A percentile compares a stretch with the other conserved stretches of the same genome.
These are phyloP conservation scores for Sclerotinia nivalis DNA, from an alignment of 2,329 filamentous ascomycete species.

Conservation along the genomic window DNA sequence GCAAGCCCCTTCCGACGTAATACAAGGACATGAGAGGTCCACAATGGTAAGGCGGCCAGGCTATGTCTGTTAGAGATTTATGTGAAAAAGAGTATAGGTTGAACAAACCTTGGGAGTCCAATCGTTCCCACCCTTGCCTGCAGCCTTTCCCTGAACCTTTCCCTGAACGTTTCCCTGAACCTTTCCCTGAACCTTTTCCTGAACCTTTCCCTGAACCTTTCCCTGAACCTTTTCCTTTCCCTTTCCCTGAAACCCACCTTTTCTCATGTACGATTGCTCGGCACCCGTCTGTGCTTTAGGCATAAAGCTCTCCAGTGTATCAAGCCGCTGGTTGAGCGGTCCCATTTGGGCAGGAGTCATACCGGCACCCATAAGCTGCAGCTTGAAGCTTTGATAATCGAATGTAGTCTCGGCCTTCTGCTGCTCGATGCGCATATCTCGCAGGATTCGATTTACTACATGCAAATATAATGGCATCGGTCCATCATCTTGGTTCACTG, in stretches of 20 bases:
- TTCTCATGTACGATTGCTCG: no score
- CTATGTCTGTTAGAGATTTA: constrained; percentile 26
- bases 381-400: constrained; percentile 48
- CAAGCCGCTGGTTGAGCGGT: constrained; percentile 60
- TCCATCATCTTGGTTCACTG: constrained; percentile 44
- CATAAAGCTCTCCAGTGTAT: constrained; percentile 65
- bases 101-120: no score
- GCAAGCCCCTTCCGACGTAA: constrained; percentile 67
- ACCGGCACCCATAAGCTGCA: constrained; percentile 40
- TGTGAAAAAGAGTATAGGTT: background rate
- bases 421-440: constrained; percentile 49
- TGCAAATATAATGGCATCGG: constrained; percentile 53
- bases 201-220: no score
- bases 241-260: no score
- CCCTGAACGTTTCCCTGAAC: no score
- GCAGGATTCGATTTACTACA: constrained; percentile 50
- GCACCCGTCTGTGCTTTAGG: constrained; percentile 32
- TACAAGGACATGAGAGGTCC: constrained; percentile 71
- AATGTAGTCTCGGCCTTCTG: constrained; percentile 42
- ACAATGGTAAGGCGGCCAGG: constrained; percentile 62
- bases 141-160: no score
- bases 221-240: no score
- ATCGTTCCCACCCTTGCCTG: no score
- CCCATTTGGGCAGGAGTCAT: constrained; percentile 52
- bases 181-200: no score